Base-by-base conservation (phyloP, 2,329 filamentous ascomycete genomes). In the Cryphonectria carpinicola region DNA sequence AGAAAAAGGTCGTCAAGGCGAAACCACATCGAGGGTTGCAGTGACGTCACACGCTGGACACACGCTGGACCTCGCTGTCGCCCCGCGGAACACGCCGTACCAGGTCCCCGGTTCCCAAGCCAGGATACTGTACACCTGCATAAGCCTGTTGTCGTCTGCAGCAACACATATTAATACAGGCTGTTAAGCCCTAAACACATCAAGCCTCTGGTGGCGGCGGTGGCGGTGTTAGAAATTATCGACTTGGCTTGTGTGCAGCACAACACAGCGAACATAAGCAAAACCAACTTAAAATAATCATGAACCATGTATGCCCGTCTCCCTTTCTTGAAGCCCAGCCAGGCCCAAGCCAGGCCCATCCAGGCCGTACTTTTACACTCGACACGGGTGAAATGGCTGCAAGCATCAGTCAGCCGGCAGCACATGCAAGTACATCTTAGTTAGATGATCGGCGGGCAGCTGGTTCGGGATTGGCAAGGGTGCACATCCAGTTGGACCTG, bases 31-130 rank as follows among this genome's bases (percentile, higher is more conserved):
- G 61, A 68, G 13, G 37, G 56, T 13, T 68, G 43, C 66, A 68
- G 28, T 68, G 66, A 68, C 66, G 66, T 68, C 66, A 68, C 25
- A 14, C 58, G 4, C 35, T 41, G 11, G 32, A 37, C 66, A 68
- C 25, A 14, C 58, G 4, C 35, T 41, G 11, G 32, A 37, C 13
- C 35, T n/a, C n/a, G 28, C 19, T 62, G 17, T 43, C n/a, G 11
- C 37, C 25, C 25, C n/a, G n/a, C n/a, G 52, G 52, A 56, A 28
- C 52, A 58, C 28, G 54, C 54, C 25, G 25, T 4, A 58, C 54
- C 54, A 32, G 25, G 28, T 11, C 28, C 46, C 28, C 5, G 5
- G 14, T 58, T 58, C 52, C 25, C 25, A 32, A 25, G 25, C 28
- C 4, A 14, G 25, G 6, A 14, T 28, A 32, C 0, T 14, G 25